Evolutionary conservation across 106 monocot species (phyloP).

Genomic region (Allium cepa): DNA sequence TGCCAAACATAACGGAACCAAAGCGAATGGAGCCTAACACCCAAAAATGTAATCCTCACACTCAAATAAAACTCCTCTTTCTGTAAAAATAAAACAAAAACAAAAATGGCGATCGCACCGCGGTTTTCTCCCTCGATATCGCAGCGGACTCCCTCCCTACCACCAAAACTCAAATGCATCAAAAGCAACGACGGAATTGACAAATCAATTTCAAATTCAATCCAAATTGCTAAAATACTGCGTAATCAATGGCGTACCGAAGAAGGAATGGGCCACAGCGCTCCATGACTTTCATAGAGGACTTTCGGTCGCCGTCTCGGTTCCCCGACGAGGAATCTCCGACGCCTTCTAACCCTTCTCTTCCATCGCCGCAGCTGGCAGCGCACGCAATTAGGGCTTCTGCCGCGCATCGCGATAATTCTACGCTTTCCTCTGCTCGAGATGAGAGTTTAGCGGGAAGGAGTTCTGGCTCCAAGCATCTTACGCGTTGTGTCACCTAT

Average conservation of each 20-base stretch:
- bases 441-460: conserved; percentile 23
- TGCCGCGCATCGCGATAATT: conserved; percentile 52
- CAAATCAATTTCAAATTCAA: too few species aligned
- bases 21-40: too few species aligned
- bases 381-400: conserved; percentile 81
- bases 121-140: too few species aligned
- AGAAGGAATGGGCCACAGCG: conserved; percentile 31
- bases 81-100: too few species aligned
- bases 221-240: too few species aligned
- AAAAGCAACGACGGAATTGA: too few species aligned
- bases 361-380: conserved; percentile 34
- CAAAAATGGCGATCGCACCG: too few species aligned
- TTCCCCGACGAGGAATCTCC: conserved; percentile 4
- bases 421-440: conserved; percentile 60
- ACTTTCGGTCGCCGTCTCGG: conserved; percentile 17
- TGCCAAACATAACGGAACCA: too few species aligned
- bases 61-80: too few species aligned
- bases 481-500: conserved; percentile 9
- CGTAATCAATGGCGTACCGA: conserved; percentile 49
- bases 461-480: not conserved
- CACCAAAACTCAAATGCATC: too few species aligned
- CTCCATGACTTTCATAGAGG: conserved; percentile 33
- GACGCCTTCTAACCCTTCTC: conserved; percentile 13
- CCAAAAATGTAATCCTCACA: too few species aligned
- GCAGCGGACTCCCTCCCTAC: too few species aligned